Evolutionary conservation across 148 eudicot species (phyloP).

Genomic region (Spergularia marina): DNA sequence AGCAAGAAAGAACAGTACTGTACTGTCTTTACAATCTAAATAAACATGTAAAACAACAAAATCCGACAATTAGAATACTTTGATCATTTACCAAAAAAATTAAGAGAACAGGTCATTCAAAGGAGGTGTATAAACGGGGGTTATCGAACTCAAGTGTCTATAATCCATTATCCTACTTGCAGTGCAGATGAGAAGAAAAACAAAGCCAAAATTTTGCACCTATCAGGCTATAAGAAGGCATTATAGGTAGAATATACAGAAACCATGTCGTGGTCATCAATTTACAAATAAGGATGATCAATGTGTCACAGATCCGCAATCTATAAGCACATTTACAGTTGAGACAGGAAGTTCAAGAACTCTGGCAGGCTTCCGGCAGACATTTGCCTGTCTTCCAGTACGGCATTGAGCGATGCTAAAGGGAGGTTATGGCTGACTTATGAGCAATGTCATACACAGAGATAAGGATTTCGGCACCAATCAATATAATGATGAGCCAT

Average conservation of each 20-base stretch:
- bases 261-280: background rate
- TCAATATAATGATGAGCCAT: constrained; percentile 86
- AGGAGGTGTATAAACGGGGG: too few relatives aligned
- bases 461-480: constrained; percentile 77
- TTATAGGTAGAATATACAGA: constrained; percentile 6
- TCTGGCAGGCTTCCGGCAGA: background rate
- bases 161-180: background rate
- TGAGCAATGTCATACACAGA: constrained; percentile 86
- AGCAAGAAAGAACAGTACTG: too few relatives aligned
- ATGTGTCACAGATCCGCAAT: background rate
- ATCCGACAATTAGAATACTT: too few relatives aligned
- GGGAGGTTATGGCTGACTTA: constrained; percentile 45
- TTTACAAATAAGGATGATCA: constrained; percentile 13
- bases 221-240: constrained; percentile 7
- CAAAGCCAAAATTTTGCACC: background rate
- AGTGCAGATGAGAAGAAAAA: background rate
- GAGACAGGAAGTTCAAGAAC: background rate
- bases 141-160: too few relatives aligned
- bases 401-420: constrained; percentile 15
- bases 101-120: too few relatives aligned
- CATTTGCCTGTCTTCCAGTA: background rate
- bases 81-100: too few relatives aligned
- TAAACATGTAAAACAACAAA: too few relatives aligned
- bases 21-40: too few relatives aligned
- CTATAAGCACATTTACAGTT: constrained; percentile 28